Percentiles rank a stretch among this genome's conserved stretches.
Conservation (phyloP, 371 early-diverging fungal species). For the Basidiobolus meristosporus region DNA sequence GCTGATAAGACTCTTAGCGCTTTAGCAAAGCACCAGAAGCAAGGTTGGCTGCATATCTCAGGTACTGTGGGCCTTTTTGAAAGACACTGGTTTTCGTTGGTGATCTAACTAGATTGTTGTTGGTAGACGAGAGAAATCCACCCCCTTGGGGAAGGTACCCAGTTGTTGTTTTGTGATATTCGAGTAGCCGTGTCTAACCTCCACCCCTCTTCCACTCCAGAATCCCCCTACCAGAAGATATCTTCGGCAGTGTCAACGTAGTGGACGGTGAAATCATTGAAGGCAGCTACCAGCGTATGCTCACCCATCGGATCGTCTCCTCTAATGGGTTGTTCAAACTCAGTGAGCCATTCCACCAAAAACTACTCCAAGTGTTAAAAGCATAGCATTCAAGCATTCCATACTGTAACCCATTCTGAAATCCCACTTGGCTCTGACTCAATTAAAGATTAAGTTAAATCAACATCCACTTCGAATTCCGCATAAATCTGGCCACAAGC, state of each 20-base stretch:
- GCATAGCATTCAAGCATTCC: too few relatives aligned
- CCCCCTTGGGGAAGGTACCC: not conserved
- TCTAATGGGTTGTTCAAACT: slow-evolving; percentile 48
- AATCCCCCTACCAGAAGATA: slow-evolving; percentile 57
- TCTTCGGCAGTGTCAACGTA: slow-evolving; percentile 48
- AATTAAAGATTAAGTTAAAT: too few relatives aligned
- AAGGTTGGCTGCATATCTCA: not conserved
- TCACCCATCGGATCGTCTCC: slow-evolving; percentile 48
- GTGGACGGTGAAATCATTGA: slow-evolving; percentile 23
- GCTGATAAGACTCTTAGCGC: not conserved
- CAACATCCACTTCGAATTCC: too few relatives aligned
- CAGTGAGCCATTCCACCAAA: slow-evolving; percentile 14
- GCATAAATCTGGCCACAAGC: too few relatives aligned
- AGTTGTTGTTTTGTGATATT: not conserved
- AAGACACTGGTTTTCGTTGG: not conserved
- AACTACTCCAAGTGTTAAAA: too few relatives aligned
- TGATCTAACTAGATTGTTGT: not conserved
- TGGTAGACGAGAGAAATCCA: not conserved
- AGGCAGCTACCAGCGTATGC: slow-evolving; percentile 43
- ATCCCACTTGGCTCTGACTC: too few relatives aligned
- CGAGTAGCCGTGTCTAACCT: not conserved
- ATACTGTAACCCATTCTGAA: too few relatives aligned
- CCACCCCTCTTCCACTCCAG: slow-evolving; percentile 6
- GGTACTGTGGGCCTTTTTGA: not conserved
- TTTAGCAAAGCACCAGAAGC: not conserved